phyloP scores from a whole-genome alignment of 2,329 filamentous ascomycete genomes.

The Alternaria tenuissima region DNA sequence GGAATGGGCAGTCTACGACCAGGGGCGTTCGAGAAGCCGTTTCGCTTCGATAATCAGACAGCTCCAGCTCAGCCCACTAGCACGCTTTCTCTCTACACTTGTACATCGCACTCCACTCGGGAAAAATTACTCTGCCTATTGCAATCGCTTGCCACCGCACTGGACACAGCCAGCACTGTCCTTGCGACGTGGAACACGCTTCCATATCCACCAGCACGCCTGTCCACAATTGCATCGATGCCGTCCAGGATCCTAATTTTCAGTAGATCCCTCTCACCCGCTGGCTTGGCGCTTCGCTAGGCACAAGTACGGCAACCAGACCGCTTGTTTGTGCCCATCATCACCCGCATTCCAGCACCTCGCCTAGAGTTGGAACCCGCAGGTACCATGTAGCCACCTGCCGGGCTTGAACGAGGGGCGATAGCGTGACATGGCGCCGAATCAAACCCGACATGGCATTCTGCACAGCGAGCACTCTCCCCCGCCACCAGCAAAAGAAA shows the following conservation, averaged over 20 bases:
- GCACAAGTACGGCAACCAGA: constrained; percentile 31
- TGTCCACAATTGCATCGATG: constrained; percentile 4
- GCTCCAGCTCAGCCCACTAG: constrained; percentile 27
- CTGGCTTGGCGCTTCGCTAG: constrained; percentile 30
- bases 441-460: background rate
- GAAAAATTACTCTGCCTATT: constrained; percentile 17
- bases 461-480: background rate
- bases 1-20: constrained; percentile 20
- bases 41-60: constrained; percentile 20
- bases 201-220: constrained; percentile 16
- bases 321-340: constrained; percentile 39
- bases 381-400: constrained; percentile 19
- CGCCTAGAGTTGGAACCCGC: constrained; percentile 21
- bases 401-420: constrained; percentile 7
- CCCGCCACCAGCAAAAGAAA: background rate
- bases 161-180: constrained; percentile 27
- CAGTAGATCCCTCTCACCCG: constrained; percentile 30
- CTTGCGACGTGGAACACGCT: constrained; percentile 15
- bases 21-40: constrained; percentile 29
- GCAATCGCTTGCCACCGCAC: constrained; percentile 33
- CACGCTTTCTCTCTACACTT: constrained; percentile 13
- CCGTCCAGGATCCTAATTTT: constrained; percentile 27
- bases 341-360: constrained; percentile 27
- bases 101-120: constrained; percentile 24
- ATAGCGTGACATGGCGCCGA: background rate